Base-by-base conservation (phyloP, 176 grass and related monocot genomes). In the Cocos nucifera region DNA sequence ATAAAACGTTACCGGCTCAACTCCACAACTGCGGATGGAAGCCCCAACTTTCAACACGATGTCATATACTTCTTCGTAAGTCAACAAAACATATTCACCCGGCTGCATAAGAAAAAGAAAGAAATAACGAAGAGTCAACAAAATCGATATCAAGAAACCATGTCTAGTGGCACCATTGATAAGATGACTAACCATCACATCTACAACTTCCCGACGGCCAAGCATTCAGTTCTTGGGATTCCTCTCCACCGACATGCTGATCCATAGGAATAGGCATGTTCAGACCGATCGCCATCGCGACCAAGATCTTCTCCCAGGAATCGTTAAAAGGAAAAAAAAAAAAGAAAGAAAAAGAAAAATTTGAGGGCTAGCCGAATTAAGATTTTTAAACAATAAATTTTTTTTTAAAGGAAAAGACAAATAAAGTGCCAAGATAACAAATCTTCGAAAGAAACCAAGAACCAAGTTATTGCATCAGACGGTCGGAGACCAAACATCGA, bases 161-260 rank as follows among this genome's bases (percentile, higher is more conserved):
- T 35, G n/a, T 22, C 17, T 56, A 17, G 19, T n/a, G 21, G 75
- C 32, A 12, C 27, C 17, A 56, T 4, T 26, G 35, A 17, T 70
- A 55, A 70, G 10, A 52, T 17, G 14, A 1, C 51, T 52, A 28
- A 83, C 86, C 78, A 85, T 80, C 61, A 86, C 91, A 56, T 90
- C 86, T 4, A 82, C 74, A 15, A 85, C 48, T 25, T 50, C 51
- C 24, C 86, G 91, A 25, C 23, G 78, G 15, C 91, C 86, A 2
- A 96, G 83, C 91, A 96, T 96, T 15, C 19, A 67, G 23, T 82
- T 96, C 58, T 77, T 16, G 6, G 83, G 91, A 73, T 77, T 76
- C 62, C 80, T 90, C 53, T 96, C 91, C 56, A 78, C 83, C 14
- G 86, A 66, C 49, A 78, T 50, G 19, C 91, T 96, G 75, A 49